phyloP scores from a whole-genome alignment of 1,139 yeast genomes.

The Suhomyces wounanorum region DNA sequence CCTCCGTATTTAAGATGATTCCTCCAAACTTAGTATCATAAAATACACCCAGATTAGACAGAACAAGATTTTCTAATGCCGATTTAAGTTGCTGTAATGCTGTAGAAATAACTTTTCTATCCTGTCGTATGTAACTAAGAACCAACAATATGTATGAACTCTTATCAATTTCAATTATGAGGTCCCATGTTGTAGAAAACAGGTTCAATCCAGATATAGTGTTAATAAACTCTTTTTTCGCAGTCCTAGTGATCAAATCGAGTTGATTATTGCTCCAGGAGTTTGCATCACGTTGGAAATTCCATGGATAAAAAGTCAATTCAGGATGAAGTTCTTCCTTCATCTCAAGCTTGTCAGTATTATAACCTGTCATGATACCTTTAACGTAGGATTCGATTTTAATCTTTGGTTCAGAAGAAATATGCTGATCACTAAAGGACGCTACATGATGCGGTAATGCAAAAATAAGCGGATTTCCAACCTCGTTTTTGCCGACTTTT shows the following conservation, averaged over 20 bases:
- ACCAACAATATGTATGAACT: constrained; percentile 56
- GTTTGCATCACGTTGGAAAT: constrained; percentile 27
- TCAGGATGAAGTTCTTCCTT: too few relatives aligned
- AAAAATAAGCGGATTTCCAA: too few relatives aligned
- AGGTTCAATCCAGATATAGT: constrained; percentile 60
- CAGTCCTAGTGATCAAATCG: constrained; percentile 47
- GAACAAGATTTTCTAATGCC: neutral
- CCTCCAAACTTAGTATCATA: neutral
- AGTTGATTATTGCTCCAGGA: too few relatives aligned
- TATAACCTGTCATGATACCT: too few relatives aligned
- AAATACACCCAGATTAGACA: too few relatives aligned
- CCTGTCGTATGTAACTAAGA: constrained; percentile 50
- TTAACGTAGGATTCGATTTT: too few relatives aligned
- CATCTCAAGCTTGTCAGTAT: too few relatives aligned
- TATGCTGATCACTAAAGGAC: too few relatives aligned
- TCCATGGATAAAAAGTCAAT: too few relatives aligned
- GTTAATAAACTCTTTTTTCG: constrained; percentile 48
- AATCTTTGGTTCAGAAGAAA: too few relatives aligned
- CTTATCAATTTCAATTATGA: constrained; percentile 48
- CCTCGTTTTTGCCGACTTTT: too few relatives aligned
- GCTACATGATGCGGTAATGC: too few relatives aligned
- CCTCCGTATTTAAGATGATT: neutral
- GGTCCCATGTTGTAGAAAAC: constrained; percentile 28
- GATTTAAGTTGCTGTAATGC: neutral
- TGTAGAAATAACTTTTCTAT: constrained; percentile 31